phyloP scores from a whole-genome alignment of 176 grass and related monocot species.

The Bolboschoenus planiculmis region DNA sequence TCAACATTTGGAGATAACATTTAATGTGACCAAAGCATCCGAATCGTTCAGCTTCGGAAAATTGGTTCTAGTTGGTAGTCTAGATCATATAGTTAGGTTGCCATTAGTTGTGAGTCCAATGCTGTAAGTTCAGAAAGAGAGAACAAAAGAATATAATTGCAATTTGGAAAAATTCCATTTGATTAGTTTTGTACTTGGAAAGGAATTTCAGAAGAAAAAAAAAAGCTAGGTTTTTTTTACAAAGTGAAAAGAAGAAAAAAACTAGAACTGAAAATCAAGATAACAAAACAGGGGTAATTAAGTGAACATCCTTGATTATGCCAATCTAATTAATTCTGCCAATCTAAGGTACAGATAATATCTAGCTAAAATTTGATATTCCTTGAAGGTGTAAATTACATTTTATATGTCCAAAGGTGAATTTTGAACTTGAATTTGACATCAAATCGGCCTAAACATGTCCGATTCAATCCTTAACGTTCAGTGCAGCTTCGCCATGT shows the following conservation, averaged over 20 bases:
- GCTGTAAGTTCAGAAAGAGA: neutral
- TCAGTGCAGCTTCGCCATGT: too few relatives aligned
- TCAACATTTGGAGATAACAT: conserved; percentile 34
- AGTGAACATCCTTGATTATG: too few relatives aligned
- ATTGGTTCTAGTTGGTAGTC: conserved; percentile 43
- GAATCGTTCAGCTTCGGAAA: conserved; percentile 37
- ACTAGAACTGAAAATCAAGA: neutral
- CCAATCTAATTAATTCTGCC: neutral
- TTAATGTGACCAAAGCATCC: conserved; percentile 21
- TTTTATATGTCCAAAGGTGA: neutral
- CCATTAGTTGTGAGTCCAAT: conserved; percentile 26
- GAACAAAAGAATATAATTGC: neutral
- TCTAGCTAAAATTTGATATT: neutral
- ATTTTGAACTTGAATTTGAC: neutral
- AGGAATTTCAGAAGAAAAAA: neutral
- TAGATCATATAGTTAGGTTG: conserved; percentile 46
- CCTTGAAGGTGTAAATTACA: neutral
- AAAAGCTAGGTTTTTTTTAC: neutral
- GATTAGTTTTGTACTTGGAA: neutral
- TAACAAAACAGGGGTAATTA: neutral
- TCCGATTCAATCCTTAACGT: too few relatives aligned
- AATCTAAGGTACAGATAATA: neutral
- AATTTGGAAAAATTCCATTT: neutral
- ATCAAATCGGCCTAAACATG: too few relatives aligned
- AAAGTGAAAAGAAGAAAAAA: neutral